Conservation (phyloP, 805 yeast species). For the Yamadazyma nakazawae region DNA sequence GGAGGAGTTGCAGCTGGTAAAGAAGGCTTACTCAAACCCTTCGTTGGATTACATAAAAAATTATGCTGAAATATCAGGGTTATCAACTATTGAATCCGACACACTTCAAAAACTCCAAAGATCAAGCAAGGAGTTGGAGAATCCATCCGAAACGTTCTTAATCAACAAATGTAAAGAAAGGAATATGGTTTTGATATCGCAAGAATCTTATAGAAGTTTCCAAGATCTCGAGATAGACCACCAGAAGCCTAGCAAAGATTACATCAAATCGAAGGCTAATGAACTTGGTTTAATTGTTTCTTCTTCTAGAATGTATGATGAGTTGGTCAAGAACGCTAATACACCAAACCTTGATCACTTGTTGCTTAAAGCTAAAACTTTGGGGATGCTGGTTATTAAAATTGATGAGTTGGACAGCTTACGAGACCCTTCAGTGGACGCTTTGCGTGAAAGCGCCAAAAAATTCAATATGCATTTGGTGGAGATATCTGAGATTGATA, state of each 20-base stretch:
- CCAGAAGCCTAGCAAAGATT: slow-evolving; percentile 32
- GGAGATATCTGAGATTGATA: slow-evolving; percentile 9
- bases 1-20: slow-evolving; percentile 14
- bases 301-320: slow-evolving; percentile 27
- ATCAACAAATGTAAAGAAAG: slow-evolving; percentile 19
- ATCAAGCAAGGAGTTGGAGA: slow-evolving; percentile 7
- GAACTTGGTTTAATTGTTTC: slow-evolving; percentile 31
- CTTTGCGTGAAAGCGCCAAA: slow-evolving; percentile 10
- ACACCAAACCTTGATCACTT: slow-evolving; percentile 25
- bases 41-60: slow-evolving; percentile 22
- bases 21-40: slow-evolving; percentile 19
- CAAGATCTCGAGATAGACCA: slow-evolving; percentile 21
- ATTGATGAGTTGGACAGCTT: slow-evolving; percentile 1
- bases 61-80: slow-evolving; percentile 18
- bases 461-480: slow-evolving; percentile 9
- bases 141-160: slow-evolving; percentile 30
- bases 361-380: slow-evolving; percentile 17
- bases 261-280: slow-evolving; percentile 33
- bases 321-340: slow-evolving; percentile 23
- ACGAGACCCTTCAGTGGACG: slow-evolving; percentile 8
- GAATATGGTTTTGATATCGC: slow-evolving; percentile 13
- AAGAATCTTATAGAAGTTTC: slow-evolving; percentile 13
- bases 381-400: slow-evolving; percentile 7
- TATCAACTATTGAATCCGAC: slow-evolving; percentile 18
- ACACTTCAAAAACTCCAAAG: slow-evolving; percentile 1